Evolutionary conservation across 352 stramenopile species (phyloP), one percentile per base, ranked within the genome.

Genomic region (Phytophthora sp.): DNA sequence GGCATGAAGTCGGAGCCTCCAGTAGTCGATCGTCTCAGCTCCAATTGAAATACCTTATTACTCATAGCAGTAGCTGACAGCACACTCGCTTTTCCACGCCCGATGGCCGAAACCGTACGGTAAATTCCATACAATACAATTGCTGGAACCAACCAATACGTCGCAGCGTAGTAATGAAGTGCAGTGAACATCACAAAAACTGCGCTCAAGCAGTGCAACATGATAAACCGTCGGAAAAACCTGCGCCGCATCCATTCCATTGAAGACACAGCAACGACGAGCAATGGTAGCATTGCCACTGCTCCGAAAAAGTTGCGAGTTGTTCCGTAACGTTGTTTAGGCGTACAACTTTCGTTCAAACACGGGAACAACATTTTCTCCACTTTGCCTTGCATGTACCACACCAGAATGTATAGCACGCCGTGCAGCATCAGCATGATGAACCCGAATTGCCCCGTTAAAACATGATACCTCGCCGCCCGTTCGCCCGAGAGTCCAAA

Each of bases 81-180:
- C 4, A 89, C 74, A 46, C 39, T 82, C 17, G 74, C 69, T 41
- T 72, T 51, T n/a, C 66, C 68, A 28, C 80, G 73, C 8, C 65
- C 59, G 8, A 84, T 76, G 12, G 69, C 46, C 8, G 84, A 90
- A 9, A 85, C 49, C 4, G 76, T 50, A 24, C 84, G 78, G 49
- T 93, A 91, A 26, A 88, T 67, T n/a, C 71, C 62, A 62, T 89
- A 91, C 17, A 80, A 45, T 13, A 91, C 34, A 48, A 89, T 55
- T 9, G 71, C 59, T 3, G 80, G 77, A 2, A 79, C 43, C 30
- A 92, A 60, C 84, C 84, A 93, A 45, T 80, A 87, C 7, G 60
- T 72, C 2, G 79, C 54, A 5, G 80, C 66, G 56, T 91, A 89
- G 66, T 93, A 92, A 55, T 92, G 84, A 30, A 91, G 20, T n/a